Base-by-base conservation (phyloP, 495 filamentous ascomycete species). In the Podospora pseudopauciseta region DNA sequence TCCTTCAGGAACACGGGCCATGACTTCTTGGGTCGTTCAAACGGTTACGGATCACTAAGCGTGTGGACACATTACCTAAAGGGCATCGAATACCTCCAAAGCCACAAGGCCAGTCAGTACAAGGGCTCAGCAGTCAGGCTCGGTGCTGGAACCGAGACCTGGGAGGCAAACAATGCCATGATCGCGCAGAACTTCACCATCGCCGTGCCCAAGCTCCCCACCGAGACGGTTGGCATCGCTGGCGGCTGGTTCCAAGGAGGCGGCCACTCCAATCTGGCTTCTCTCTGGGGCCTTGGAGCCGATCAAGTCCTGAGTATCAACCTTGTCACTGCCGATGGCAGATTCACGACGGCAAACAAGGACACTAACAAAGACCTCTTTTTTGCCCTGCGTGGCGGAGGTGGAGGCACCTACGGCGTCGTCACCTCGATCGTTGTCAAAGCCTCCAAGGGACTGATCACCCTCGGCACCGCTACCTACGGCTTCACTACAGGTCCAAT, bases 1-100 rank as follows among this genome's bases (percentile, higher is more conserved):
- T 13, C 3, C 20, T 28, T 30, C 64, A 89, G 88, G 78, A 91
- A 88, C 69, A 90, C 88, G 2, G 88, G 89, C 18, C 88, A 91
- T 73, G 88, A 90, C 72, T 89, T 85, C 70, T 76, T 75, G 18
- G 87, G 86, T 39, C 85, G 86, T 70, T 84, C 73, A 1, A 68
- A 72, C 0, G 83, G 86, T 34, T 81, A 82, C 2, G 86, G 87
- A 19, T 79, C 85, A 7, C 74, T 90, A 4, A 80, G 81, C 58
- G 74, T 90, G 54, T 90, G 87, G 86, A 89, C 88, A 2, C 88
- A 85, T 75, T 67, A 80, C 44, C 72, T 86, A 56, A 85, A 86
- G 71, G 73, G 72, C 13, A 77, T 79, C 28, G 71, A 84, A 28
- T 73, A 82, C 27, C 54, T 82, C 5, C 79, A 81, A 32, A 58